Base-by-base conservation (phyloP, 768 basidiomycete species). In the Trametes villosa region DNA sequence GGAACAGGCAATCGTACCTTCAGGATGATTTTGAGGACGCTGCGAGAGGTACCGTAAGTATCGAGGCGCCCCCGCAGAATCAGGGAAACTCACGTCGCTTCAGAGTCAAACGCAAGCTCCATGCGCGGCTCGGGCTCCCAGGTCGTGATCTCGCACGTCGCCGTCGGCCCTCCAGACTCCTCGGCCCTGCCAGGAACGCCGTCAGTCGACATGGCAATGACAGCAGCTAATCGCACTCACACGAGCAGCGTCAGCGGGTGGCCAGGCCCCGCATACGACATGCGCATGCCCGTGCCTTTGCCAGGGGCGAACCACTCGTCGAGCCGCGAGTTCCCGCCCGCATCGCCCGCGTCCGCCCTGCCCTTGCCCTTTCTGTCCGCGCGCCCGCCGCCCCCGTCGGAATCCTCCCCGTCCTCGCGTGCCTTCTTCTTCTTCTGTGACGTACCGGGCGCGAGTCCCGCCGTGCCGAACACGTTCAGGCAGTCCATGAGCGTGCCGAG, bases 401-500 rank as follows among this genome's bases (percentile, higher is more conserved):
- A 57, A 15, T 76, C 78, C 44, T 78, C 76, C 40, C 83, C 82
- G 13, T 82, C 83, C 0, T 76, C 81, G 46, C 76, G 78, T 81
- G 83, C 85, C 57, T 76, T 79, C 68, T 78, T 84, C 64, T 75
- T 78, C 63, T 79, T 81, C 68, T 48, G 53, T 63, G 53, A 67
- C 31, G 74, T 69, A 38, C 78, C 73, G 9, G 56, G 46, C 20
- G 46, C 46, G 12, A 54, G 40, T 5, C 74, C 73, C 1, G 90
- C 92, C 12, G 94, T 91, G 29, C 96, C 96, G 68, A 96, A 98
- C 56, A 98, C 88, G 68, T 96, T 96, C 31, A 99, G 79, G 68
- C 92, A 95, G 64, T 97, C 94, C 61, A 97, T 83, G 51, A 98
- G 76, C 3, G 87, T 88, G 70, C 86, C 83, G 38, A 99, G 83